Evolutionary conservation across 2,329 filamentous ascomycete species (phyloP).

Genomic region (Aspergillus viridinutans): DNA sequence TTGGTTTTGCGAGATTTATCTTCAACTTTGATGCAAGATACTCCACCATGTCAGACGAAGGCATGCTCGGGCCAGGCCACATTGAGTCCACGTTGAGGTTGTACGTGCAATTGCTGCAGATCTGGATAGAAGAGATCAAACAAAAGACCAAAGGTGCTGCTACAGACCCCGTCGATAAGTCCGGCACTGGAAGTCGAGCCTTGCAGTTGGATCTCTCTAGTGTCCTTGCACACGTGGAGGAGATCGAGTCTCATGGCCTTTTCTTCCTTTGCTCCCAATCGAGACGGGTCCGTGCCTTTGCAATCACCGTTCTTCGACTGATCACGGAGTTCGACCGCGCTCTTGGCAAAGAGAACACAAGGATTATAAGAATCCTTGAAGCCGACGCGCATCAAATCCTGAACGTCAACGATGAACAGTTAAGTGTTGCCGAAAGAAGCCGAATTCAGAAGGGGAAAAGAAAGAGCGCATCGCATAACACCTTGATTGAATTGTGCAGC

Average conservation of each 20-base stretch:
- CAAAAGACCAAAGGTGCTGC: constrained; percentile 73
- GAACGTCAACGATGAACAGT: constrained; percentile 82
- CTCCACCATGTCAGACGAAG: constrained; percentile 95
- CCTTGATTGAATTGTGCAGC: constrained; percentile 87
- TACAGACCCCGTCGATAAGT: constrained; percentile 60
- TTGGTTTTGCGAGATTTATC: constrained; percentile 94
- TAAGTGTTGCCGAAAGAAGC: constrained; percentile 84
- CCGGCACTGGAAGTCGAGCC: constrained; percentile 63
- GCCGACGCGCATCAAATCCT: constrained; percentile 83
- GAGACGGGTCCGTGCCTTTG: constrained; percentile 78
- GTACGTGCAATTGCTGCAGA: constrained; percentile 88
- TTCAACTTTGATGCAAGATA: constrained; percentile 98
- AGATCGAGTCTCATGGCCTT: constrained; percentile 91
- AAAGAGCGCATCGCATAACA: constrained; percentile 76
- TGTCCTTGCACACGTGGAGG: constrained; percentile 89
- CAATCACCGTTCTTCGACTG: constrained; percentile 84
- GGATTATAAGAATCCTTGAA: constrained; percentile 89
- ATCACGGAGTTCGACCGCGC: constrained; percentile 92
- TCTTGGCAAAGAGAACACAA: constrained; percentile 71
- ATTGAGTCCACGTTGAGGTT: constrained; percentile 90
- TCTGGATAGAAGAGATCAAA: constrained; percentile 97
- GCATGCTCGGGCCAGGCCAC: constrained; percentile 88
- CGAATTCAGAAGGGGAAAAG: constrained; percentile 85
- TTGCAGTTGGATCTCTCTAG: constrained; percentile 79
- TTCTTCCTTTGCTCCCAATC: constrained; percentile 98